Evolutionary conservation across 164 flowering plant genomes (phyloP), one percentile per base, ranked within the genome.

Genomic region (Annona squamosa): DNA sequence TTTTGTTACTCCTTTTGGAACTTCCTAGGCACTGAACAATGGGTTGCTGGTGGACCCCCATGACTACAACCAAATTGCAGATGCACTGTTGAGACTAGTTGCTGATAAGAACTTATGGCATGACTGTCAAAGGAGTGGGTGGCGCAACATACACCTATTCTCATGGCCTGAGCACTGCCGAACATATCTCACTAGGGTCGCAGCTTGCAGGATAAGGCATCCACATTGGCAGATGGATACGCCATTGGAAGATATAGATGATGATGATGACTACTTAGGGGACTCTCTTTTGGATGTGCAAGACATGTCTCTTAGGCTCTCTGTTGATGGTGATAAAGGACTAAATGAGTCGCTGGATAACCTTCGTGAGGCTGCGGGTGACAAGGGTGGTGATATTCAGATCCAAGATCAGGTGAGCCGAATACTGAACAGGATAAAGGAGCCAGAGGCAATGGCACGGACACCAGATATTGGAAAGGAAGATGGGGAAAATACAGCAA

Each of bases 131-230:
- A 88, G 80, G 75, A 95, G 91, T 73, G 98, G 98, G 46, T 88
- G 91, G 94, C 89, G 83, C 75, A 93, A 95, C 80, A 93, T 95
- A 68, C 99, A 95, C 79, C 90, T 91, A 13, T 95, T 83, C 77
- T 95, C 99, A 48, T 95, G 99, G 99, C 99, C 99, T 4, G 99
- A 93, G 78, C 99, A 95, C 62, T 95, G 99, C 78, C 90, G 93
- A 18, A 90, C 93, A 37, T 95, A 95, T 85, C 80, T 95, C 76
- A 89, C 98, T n/a, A 84, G 97, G 71, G 93, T 95, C 5, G 99
- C 97, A 13, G 87, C 92, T 9, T 93, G 98, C 76, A 84, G 98
- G 65, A 90, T 89, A 93, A 87, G 99, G 81, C 89, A 93, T 73
- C 98, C 99, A 2, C 96, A 88, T 65, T 95, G 99, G 99, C 84